Base-by-base conservation (phyloP, 2,329 filamentous ascomycete genomes). In the Paecilomyces formosus region DNA sequence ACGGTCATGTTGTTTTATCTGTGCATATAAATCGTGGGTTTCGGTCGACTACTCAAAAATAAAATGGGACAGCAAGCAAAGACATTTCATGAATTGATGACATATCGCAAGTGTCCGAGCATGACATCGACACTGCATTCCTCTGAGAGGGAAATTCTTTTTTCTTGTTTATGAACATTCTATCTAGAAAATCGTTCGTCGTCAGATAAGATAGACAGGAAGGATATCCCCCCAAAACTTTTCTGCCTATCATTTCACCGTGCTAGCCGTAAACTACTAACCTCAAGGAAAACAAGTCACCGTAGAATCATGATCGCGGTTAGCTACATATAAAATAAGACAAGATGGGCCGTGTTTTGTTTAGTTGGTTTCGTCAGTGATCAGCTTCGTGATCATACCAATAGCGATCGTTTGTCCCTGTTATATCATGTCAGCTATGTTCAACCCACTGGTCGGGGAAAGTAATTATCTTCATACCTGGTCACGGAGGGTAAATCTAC, bases 351-450 rank as follows among this genome's bases (percentile, higher is more conserved):
- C 39, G n/a, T 45, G 9, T 45, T 39, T 39, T 45, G 39, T 45
- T 21, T 45, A 45, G 39, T 24, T n/a, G 49, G 28, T 53, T 6
- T 62, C 58, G 54, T 81, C 76, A 3, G 76, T 79, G 66, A 89
- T 85, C 61, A 99, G 84, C 83, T 92, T 97, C 60, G 91, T 97
- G 74, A 99, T 95, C 85, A 99, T 99, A 71, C 94, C 94, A 79
- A 99, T 99, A 58, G 94, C 94, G 79, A 99, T 97, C 0, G 94
- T 99, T 89, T 97, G 93, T 68, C 94, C 94, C 87, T 97, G 71
- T 57, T 72, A 63, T 66, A 55, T 63, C 24, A 57, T 22, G 33
- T 67, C 55, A 72, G 60, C 57, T 60, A 26, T 4, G 15, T 45
- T 45, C 15, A 45, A 45, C 13, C 22, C 66, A 72, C 24, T 60